Evolutionary conservation across 2,329 filamentous ascomycete genomes (phyloP), one percentile per base, ranked within the genome.

Genomic region (Fusarium mangiferae): DNA sequence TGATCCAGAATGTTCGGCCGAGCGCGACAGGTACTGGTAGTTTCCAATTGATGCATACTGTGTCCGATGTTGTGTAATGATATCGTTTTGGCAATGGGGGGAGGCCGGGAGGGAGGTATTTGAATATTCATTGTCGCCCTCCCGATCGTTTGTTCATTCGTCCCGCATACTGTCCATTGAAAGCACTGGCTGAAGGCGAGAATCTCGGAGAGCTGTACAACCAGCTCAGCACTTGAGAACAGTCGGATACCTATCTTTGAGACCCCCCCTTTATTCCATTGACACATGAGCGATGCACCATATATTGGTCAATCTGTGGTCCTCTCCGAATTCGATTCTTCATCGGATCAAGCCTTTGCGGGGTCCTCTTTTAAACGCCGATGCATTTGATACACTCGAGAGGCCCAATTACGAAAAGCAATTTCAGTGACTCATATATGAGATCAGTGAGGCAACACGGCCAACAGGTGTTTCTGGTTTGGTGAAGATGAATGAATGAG

Each of bases 351-450:
- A 42, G 54, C 44, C 24, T 44, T 62, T 68, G 71, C 54, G 49
- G 71, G 71, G 52, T 62, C 36, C 52, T 55, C 56, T 41, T 48
- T 28, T 35, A n/a, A 42, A 56, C 22, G 24, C 54, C 36, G 46
- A 61, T 49, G 44, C 46, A 20, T 33, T 58, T 26, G 33, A 54
- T 35, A 57, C 24, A 36, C 54, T 44, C 20, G 41, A 52, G 24
- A 41, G 33, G 39, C 20, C 41, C 41, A 39, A 57, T 45, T 56
- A 39, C 9, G n/a, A 39, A 33, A 36, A 28, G 24, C 13, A n/a
- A 49, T 36, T 48, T 17, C 15, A 45, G 14, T 13, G 48, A 30
- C 24, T 17, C 48, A 35, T n/a, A 15, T 26, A 22, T n/a, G 28
- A n/a, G 38, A 42, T 41, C 22, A 45, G 7, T 22, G 24, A 41